Percentiles rank a stretch among this genome's conserved stretches.
Conservation (phyloP, 2,329 filamentous ascomycete genomes). For the Rutstroemia sp. region DNA sequence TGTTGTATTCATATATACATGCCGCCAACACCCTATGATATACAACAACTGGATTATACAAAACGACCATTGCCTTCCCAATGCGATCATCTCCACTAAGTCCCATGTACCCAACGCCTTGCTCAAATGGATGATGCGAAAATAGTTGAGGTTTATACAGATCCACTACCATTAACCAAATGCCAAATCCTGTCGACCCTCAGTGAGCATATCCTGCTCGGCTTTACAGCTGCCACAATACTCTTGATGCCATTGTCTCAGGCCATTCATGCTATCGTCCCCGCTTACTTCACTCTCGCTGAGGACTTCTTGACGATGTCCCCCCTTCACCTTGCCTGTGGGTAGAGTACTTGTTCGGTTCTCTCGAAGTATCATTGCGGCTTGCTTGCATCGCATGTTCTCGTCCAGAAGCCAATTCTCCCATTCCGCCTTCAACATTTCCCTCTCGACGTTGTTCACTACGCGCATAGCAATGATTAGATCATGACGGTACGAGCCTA, state of each 20-base stretch:
- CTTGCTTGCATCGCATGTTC: slow-evolving; percentile 63
- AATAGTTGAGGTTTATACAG: not conserved
- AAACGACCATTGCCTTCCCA: not conserved
- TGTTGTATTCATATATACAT: not conserved
- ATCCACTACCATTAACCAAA: slow-evolving; percentile 19
- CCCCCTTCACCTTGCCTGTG: slow-evolving; percentile 21
- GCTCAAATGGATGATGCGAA: slow-evolving; percentile 1
- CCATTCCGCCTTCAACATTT: slow-evolving; percentile 83
- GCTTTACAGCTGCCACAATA: slow-evolving; percentile 55
- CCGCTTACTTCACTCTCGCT: slow-evolving; percentile 19
- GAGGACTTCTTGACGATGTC: slow-evolving; percentile 16
- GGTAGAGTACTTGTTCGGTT: slow-evolving; percentile 21
- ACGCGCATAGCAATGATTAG: slow-evolving; percentile 84
- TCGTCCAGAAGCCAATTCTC: slow-evolving; percentile 87
- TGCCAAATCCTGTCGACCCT: slow-evolving; percentile 17
- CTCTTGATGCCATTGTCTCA: slow-evolving; percentile 48
- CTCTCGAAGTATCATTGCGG: slow-evolving; percentile 39
- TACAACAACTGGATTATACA: not conserved
- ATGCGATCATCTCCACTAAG: not conserved
- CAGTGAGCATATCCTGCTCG: slow-evolving; percentile 26
- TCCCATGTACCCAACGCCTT: slow-evolving; percentile 9
- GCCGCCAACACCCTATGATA: not conserved
- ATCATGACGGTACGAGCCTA: slow-evolving; percentile 82
- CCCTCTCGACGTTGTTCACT: slow-evolving; percentile 80
- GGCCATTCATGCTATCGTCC: slow-evolving; percentile 35